Percentiles rank a stretch among this genome's conserved stretches.
phyloP scores from a whole-genome alignment of 2,329 filamentous ascomycete species.

The Didymella sp. region DNA sequence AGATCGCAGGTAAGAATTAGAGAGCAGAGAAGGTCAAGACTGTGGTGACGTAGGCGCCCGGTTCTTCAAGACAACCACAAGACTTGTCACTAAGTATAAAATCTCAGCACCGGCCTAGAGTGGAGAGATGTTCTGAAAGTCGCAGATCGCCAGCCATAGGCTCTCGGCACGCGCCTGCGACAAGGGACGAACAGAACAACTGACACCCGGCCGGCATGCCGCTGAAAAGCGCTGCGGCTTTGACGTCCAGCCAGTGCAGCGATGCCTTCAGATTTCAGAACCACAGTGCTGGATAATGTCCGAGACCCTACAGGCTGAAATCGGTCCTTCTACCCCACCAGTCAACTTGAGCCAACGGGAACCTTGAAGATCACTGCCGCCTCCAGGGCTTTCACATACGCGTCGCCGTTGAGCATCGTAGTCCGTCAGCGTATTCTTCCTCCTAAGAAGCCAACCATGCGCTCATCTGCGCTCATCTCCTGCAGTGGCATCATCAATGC shows the following conservation, averaged over 20 bases:
- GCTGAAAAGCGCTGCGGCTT: neutral
- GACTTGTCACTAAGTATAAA: neutral
- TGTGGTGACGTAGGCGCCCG: constrained; percentile 4
- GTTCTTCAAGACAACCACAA: neutral
- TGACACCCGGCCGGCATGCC: neutral
- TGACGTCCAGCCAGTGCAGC: neutral
- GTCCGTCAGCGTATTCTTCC: neutral
- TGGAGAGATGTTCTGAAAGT: neutral
- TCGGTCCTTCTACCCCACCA: constrained; percentile 9
- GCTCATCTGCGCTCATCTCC: neutral
- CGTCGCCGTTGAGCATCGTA: neutral
- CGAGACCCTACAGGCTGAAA: neutral
- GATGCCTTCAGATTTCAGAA: neutral
- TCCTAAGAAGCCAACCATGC: neutral
- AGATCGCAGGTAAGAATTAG: neutral
- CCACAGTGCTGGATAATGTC: constrained; percentile 3
- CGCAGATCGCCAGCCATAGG: neutral
- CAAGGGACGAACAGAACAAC: constrained; percentile 1
- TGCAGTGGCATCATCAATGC: neutral
- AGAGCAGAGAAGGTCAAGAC: neutral
- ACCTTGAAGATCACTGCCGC: constrained; percentile 2
- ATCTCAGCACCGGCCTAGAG: neutral
- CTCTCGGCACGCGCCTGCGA: neutral
- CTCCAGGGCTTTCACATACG: constrained; percentile 2
- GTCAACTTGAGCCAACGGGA: neutral